A percentile compares a stretch with the other conserved stretches of the same genome.
Evolutionary conservation across 2,329 filamentous ascomycete genomes (phyloP).

Genomic region (Exserohilum turcica): DNA sequence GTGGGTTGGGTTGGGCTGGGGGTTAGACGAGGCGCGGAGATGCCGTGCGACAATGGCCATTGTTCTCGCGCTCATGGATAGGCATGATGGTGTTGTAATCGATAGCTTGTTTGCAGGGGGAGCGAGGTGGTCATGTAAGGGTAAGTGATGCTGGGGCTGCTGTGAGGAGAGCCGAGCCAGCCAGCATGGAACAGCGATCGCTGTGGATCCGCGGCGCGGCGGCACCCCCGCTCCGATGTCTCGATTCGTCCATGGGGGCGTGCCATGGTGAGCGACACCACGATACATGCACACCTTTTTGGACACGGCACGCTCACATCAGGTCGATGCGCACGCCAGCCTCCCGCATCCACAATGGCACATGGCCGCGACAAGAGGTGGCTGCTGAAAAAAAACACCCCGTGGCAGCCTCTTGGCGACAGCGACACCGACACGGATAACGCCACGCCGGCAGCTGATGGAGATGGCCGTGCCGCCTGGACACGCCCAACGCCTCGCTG

Average conservation of each 20-base stretch:
- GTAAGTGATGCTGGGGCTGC: constrained; percentile 4
- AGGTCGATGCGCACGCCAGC: constrained; percentile 5
- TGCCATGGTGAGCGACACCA: neutral
- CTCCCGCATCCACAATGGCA: constrained; percentile 2
- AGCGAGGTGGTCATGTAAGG: constrained; percentile 10
- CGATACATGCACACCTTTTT: neutral
- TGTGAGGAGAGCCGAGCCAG: constrained; percentile 16
- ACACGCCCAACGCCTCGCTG: constrained; percentile 13
- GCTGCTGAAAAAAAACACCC: neutral
- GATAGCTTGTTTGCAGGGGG: constrained; percentile 1
- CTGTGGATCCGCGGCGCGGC: constrained; percentile 6
- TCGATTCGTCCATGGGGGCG: neutral
- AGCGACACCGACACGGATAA: neutral
- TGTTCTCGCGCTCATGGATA: neutral
- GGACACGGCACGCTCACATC: constrained; percentile 3
- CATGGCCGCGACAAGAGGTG: constrained; percentile 1
- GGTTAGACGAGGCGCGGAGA: neutral
- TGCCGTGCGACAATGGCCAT: neutral
- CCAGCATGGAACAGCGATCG: constrained; percentile 13
- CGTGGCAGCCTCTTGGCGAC: constrained; percentile 1
- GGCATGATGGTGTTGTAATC: neutral
- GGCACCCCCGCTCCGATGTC: constrained; percentile 9
- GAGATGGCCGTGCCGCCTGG: constrained; percentile 11
- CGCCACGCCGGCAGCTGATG: constrained; percentile 6
- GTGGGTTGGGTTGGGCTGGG: neutral